Percentiles rank a stretch among this genome's conserved stretches.
These are phyloP conservation scores for Phytopythium montanum DNA, from an alignment of 352 stramenopile species.

Conservation along the genomic window DNA sequence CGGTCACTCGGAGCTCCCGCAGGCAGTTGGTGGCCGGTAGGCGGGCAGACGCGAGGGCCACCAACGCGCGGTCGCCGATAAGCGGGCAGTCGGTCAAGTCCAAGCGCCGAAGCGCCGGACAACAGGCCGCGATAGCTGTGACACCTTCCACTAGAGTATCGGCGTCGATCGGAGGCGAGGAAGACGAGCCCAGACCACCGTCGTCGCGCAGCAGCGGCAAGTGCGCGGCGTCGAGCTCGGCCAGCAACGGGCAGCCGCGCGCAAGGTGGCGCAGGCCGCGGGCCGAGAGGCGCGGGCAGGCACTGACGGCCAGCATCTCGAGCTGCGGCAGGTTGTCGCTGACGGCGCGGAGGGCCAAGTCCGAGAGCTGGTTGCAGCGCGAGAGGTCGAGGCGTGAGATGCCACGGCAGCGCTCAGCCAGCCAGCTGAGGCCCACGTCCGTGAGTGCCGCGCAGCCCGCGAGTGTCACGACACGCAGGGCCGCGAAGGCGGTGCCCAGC, in stretches of 20 bases:
- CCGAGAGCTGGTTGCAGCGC: constrained; percentile 86
- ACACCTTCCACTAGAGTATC: constrained; percentile 19
- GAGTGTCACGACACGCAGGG: constrained; percentile 55
- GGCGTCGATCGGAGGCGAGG: neutral
- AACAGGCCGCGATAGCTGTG: constrained; percentile 27
- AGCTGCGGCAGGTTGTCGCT: constrained; percentile 75
- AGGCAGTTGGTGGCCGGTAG: constrained; percentile 2
- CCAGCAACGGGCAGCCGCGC: constrained; percentile 40
- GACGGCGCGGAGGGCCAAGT: constrained; percentile 80
- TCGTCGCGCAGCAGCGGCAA: constrained; percentile 44
- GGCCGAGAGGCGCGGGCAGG: constrained; percentile 52
- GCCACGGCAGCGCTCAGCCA: constrained; percentile 76
- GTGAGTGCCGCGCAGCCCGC: constrained; percentile 89
- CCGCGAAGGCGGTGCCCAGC: constrained; percentile 52
- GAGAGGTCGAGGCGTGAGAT: constrained; percentile 83
- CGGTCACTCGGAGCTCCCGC: constrained; percentile 13
- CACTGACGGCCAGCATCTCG: constrained; percentile 31
- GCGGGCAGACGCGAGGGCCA: constrained; percentile 13
- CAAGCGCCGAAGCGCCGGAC: constrained; percentile 34
- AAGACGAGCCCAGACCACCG: constrained; percentile 1
- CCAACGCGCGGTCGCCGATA: constrained; percentile 39
- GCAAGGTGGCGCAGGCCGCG: constrained; percentile 48
- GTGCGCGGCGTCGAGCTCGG: constrained; percentile 33
- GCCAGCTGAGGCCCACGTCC: constrained; percentile 91
- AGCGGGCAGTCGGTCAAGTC: constrained; percentile 45